Evolutionary conservation across 306 rosid species (phyloP).

Genomic region (Acacia crassicarpa): DNA sequence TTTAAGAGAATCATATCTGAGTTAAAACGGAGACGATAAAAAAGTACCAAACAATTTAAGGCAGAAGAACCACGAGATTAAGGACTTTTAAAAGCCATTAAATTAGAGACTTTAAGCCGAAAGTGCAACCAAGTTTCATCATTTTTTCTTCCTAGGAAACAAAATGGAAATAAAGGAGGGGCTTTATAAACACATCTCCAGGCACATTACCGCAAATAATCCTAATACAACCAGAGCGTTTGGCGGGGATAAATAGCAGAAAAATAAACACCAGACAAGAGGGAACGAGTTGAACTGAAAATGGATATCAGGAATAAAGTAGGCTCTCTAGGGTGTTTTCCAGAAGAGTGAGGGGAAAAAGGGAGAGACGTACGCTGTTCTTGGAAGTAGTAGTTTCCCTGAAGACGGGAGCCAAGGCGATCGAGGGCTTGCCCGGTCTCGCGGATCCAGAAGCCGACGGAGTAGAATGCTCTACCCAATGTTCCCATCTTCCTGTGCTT

Average conservation of each 20-base stretch:
- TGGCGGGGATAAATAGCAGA: background rate
- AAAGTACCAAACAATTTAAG: background rate
- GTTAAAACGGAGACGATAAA: background rate
- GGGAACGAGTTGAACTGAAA: background rate
- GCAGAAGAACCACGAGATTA: background rate
- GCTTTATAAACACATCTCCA: background rate
- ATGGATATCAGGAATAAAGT: background rate
- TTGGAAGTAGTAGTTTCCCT: constrained; percentile 81
- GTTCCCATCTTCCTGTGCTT: constrained; percentile 64
- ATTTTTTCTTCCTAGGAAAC: background rate
- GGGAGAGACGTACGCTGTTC: constrained; percentile 63
- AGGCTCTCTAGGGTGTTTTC: background rate
- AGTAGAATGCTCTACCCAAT: constrained; percentile 77
- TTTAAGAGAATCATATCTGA: background rate
- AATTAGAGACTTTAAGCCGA: background rate
- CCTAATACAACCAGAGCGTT: background rate
- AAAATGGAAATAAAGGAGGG: background rate
- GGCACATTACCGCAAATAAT: background rate
- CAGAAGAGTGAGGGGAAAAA: background rate
- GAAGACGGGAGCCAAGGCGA: constrained; percentile 91
- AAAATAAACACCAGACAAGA: background rate
- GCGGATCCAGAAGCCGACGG: constrained; percentile 97
- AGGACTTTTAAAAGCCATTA: background rate
- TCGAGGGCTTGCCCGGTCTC: constrained; percentile 96
- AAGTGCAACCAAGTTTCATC: background rate